Conservation (phyloP, 2,329 filamentous ascomycete genomes). For the Fusarium udum region DNA sequence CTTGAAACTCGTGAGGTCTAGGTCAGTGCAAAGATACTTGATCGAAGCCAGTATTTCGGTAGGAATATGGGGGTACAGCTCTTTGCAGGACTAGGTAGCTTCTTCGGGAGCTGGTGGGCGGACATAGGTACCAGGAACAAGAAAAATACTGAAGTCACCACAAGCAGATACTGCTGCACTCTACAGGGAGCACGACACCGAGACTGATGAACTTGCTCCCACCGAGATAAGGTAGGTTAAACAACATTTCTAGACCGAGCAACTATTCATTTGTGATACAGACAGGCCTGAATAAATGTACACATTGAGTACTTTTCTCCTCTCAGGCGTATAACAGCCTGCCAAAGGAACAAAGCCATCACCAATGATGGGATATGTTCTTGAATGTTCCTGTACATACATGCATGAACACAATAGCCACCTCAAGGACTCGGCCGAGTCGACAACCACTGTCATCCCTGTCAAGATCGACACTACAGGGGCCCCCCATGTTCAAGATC, state of each 20-base stretch:
- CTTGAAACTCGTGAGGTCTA: not conserved
- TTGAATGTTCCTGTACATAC: not conserved
- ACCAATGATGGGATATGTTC: not conserved
- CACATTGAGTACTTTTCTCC: not conserved
- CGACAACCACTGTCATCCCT: not conserved
- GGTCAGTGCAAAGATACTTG: not conserved
- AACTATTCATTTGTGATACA: not conserved
- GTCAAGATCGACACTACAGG: conserved; percentile 1
- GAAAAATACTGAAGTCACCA: not conserved
- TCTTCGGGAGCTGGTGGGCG: not conserved
- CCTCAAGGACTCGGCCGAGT: not conserved
- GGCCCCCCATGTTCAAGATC: not conserved
- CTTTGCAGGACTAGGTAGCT: not conserved
- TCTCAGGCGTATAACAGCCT: not conserved
- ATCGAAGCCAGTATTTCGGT: not conserved
- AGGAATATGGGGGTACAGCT: not conserved
- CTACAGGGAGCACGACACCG: not conserved
- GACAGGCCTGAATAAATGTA: not conserved
- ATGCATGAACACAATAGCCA: not conserved
- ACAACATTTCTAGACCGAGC: not conserved
- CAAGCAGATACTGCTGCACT: not conserved
- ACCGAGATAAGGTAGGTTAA: not conserved
- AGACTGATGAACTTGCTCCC: not conserved
- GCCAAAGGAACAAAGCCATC: not conserved
- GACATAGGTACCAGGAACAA: not conserved